Evolutionary conservation across 2,329 filamentous ascomycete genomes (phyloP), one percentile per base, ranked within the genome.

Genomic region (Claviceps citrina): DNA sequence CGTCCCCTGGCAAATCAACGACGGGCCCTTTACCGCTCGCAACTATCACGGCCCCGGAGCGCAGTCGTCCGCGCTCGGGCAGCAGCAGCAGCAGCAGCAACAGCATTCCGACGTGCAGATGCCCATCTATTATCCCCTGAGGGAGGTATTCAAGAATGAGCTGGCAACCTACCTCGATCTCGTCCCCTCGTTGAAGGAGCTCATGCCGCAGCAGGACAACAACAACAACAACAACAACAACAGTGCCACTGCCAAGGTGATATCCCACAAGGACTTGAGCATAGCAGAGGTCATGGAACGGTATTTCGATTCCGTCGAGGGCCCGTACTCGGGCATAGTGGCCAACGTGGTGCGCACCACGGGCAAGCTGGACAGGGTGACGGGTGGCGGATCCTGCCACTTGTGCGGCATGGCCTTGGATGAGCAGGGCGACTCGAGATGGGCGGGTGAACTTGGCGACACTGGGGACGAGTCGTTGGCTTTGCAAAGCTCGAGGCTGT

Each of bases 271-370:
- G 54, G 80, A 85, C 47, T 71, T 84, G 34, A 93, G 85, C 34
- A 95, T 98, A 51, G 86, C 95, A 54, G 81, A 87, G 49, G 72
- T 98, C 40, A 87, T 96, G 79, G 65, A 70, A 43, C 78, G 85
- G 42, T 98, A 95, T 58, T 94, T 98, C 53, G 74, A 76, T 48
- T 31, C 84, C 30, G 58, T 94, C 13, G 87, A 94, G 55, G 74
- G 76, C 47, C 81, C 81, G 43, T 95, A 93, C 53, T 84, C 87
- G 3, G 84, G 83, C 41, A 85, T 96, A 41, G 87, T 98, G 48
- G 81, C 87, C 25, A 98, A 98, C 56, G 91, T 98, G 8, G 89
- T 95, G 5, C 76, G 85, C 46, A 98, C 89, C 26, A 80, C 83
- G n/a, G 79, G 77, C 38, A 94, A 93, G 60, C 68, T 96, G 31